Evolutionary conservation across 2,329 filamentous ascomycete genomes (phyloP), one percentile per base, ranked within the genome.

Genomic region (Coleophoma cylindrospora): DNA sequence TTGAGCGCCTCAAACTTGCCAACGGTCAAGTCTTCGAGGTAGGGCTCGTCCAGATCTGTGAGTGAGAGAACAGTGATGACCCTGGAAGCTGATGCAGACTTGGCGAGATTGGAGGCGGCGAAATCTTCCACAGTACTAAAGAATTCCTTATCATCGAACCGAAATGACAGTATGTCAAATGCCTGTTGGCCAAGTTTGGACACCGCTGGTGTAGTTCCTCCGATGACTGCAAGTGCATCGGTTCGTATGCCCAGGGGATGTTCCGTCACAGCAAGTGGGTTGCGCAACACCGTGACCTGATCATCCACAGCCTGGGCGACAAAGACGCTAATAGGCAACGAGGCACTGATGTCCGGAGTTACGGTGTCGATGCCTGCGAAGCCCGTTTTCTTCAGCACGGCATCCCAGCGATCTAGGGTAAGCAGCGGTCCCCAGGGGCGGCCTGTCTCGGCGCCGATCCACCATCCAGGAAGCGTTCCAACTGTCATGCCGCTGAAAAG

Each of bases 231-330:
- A 7, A 55, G 38, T 13, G 44, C 14, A 17, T 19, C 10, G n/a
- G 48, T 44, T 21, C 14, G 12, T 5, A 34, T 36, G 3, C 47
- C 19, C 19, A 19, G 19, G 19, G 19, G 32, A 14, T 40, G 14
- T 21, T 33, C 6, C 10, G 19, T 11, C 33, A 37, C 37, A 8
- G 22, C 45, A 2, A 68, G 46, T 3, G 67, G 66, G 13, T 59
- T 44, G 2, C 64, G 62, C 10, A 68, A 45, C 21, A 61, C 55
- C 2, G 45, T 44, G 7, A 67, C 38, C 2, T 53, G 54, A 5
- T 63, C 52, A 50, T 70, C 62, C 1, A 68, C 57, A 2, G 68
- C 68, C 40, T 70, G 68, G 1, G 64, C 54, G 2, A 61, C 41
- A 43, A 69, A 60, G 3, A 68, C 57, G 6, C 60, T 61, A 2